Conservation (phyloP, 495 filamentous ascomycete species). For the Hyaloscypha variabilis region DNA sequence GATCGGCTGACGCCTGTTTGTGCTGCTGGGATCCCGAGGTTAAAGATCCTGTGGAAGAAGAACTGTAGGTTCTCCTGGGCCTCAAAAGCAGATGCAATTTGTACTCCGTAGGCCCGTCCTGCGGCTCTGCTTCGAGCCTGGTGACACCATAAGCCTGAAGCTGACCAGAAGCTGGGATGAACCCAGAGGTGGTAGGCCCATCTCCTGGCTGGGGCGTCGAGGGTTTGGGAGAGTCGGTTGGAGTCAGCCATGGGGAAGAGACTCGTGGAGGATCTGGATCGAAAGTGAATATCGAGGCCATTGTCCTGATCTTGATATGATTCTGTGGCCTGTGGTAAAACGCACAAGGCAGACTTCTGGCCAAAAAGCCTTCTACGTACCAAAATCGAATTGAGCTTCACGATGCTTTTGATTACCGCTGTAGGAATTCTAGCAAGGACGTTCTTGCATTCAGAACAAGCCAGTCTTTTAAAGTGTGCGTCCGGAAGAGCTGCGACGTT, state of each 20-base stretch:
- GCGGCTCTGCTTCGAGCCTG: slow-evolving; percentile 86
- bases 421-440: slow-evolving; percentile 24
- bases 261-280: slow-evolving; percentile 86
- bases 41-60: slow-evolving; percentile 61
- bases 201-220: slow-evolving; percentile 27
- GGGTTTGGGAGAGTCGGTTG: slow-evolving; percentile 26
- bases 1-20: slow-evolving; percentile 36
- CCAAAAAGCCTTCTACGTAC: not conserved
- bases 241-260: slow-evolving; percentile 82
- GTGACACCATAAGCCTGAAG: slow-evolving; percentile 72
- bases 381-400: not conserved
- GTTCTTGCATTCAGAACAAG: slow-evolving; percentile 39
- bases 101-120: slow-evolving; percentile 93
- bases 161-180: slow-evolving; percentile 45
- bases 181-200: slow-evolving; percentile 21
- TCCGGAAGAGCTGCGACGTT: slow-evolving; percentile 50
- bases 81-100: slow-evolving; percentile 91
- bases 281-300: slow-evolving; percentile 97
- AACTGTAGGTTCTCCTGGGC: slow-evolving; percentile 71
- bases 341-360: not conserved
- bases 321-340: not conserved
- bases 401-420: slow-evolving; percentile 25
- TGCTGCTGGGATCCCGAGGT: slow-evolving; percentile 63
- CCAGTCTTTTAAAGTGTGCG: slow-evolving; percentile 48
- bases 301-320: slow-evolving; percentile 35